Conservation (phyloP, 352 stramenopile genomes). For the Globisporangium sylvaticum region DNA sequence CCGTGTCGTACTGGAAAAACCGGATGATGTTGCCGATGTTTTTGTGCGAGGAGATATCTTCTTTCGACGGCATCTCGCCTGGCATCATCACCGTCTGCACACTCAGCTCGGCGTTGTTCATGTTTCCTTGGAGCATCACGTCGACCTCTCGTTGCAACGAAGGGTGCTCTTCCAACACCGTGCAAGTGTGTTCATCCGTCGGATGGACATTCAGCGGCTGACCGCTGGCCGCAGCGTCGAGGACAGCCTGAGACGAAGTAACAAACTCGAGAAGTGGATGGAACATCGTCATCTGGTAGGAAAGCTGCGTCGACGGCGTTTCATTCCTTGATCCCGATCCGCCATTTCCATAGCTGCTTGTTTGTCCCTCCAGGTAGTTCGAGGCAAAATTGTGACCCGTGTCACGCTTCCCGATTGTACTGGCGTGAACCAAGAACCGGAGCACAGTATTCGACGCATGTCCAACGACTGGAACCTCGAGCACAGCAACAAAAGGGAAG, state of each 20-base stretch:
- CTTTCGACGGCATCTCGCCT: slow-evolving; percentile 61
- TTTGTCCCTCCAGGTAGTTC: slow-evolving; percentile 38
- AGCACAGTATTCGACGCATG: slow-evolving; percentile 79
- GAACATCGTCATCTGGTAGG: slow-evolving; percentile 88
- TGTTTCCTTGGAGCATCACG: slow-evolving; percentile 59
- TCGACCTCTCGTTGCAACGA: slow-evolving; percentile 67
- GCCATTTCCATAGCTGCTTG: slow-evolving; percentile 28
- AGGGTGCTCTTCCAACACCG: slow-evolving; percentile 67
- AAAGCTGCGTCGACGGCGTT: slow-evolving; percentile 37
- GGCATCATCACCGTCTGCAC: slow-evolving; percentile 88
- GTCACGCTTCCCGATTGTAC: slow-evolving; percentile 67
- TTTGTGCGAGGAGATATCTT: slow-evolving; percentile 75
- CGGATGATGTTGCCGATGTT: slow-evolving; percentile 88
- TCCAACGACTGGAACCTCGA: slow-evolving; percentile 78
- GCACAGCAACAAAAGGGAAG: slow-evolving; percentile 82
- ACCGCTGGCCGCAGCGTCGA: slow-evolving; percentile 75
- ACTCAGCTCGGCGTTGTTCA: slow-evolving; percentile 77
- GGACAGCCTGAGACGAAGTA: slow-evolving; percentile 76
- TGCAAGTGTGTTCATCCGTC: slow-evolving; percentile 75
- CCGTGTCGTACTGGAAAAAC: slow-evolving; percentile 87
- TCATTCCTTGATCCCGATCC: slow-evolving; percentile 33
- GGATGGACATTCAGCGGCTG: slow-evolving; percentile 75
- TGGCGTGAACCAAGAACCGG: slow-evolving; percentile 84
- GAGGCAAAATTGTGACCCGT: slow-evolving; percentile 23
- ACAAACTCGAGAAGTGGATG: slow-evolving; percentile 84